Percentiles rank a stretch among this genome's conserved stretches.
Evolutionary conservation across 148 eudicot species (phyloP).

Genomic region (Heliosperma pusillum): DNA sequence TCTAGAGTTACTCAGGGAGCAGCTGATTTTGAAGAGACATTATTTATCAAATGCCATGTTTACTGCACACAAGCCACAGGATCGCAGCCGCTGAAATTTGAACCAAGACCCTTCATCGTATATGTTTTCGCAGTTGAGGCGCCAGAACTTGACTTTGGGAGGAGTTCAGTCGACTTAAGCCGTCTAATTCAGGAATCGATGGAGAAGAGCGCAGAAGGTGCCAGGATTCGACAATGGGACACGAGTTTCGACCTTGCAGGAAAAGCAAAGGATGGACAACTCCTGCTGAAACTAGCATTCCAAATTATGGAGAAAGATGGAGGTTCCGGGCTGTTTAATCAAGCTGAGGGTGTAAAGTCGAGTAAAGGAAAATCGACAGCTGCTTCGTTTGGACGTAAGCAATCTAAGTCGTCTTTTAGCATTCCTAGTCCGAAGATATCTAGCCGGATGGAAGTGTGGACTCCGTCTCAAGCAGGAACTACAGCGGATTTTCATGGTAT

Average conservation of each 20-base stretch:
- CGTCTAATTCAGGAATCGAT: constrained; percentile 70
- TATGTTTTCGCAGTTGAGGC: constrained; percentile 81
- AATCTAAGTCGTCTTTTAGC: constrained; percentile 81
- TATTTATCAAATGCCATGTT: constrained; percentile 76
- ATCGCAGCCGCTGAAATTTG: constrained; percentile 43
- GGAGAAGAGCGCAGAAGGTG: constrained; percentile 61
- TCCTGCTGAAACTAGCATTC: constrained; percentile 72
- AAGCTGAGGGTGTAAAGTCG: constrained; percentile 37
- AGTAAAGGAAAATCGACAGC: constrained; percentile 27
- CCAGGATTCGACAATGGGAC: constrained; percentile 80
- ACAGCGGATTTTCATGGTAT: constrained; percentile 54
- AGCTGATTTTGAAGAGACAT: constrained; percentile 91
- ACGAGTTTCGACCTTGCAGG: constrained; percentile 65
- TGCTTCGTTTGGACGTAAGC: constrained; percentile 58
- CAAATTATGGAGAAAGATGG: constrained; percentile 98
- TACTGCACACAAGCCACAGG: constrained; percentile 53
- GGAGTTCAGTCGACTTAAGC: constrained; percentile 67
- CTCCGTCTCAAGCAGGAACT: constrained; percentile 59
- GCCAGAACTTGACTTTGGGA: constrained; percentile 78
- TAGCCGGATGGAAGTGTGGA: constrained; percentile 51
- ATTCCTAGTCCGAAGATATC: constrained; percentile 83
- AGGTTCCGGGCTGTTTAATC: constrained; percentile 58
- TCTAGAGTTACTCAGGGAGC: constrained; percentile 86
- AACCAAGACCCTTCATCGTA: constrained; percentile 73
- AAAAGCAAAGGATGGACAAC: constrained; percentile 87